Conservation (phyloP, 1,139 yeast species). For the Geotrichum cucujoidarum region DNA sequence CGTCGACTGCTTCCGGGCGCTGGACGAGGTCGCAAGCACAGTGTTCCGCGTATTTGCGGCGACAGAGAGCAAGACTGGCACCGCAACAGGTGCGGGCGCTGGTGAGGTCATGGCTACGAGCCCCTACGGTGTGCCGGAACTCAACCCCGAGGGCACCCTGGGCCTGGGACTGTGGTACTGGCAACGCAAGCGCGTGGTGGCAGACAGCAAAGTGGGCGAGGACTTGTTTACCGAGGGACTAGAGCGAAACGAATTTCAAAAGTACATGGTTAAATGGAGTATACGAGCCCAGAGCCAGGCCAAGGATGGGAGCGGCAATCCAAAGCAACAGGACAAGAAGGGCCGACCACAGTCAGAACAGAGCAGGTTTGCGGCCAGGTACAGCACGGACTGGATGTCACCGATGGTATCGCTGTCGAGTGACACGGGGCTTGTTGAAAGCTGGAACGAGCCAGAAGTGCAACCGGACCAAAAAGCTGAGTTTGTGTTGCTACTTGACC, state of each 20-base stretch:
- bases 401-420: conserved; percentile 14
- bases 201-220: neutral
- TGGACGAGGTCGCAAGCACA: conserved; percentile 34
- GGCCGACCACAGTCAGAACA: conserved; percentile 3
- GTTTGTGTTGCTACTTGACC: conserved; percentile 32
- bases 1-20: conserved; percentile 34
- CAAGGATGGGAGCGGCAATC: conserved; percentile 1
- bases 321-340: neutral
- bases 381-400: conserved; percentile 30
- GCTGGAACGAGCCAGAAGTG: conserved; percentile 29
- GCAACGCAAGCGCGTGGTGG: conserved; percentile 20
- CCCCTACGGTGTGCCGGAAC: conserved; percentile 31
- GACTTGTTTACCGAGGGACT: conserved; percentile 1
- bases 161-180: conserved; percentile 36
- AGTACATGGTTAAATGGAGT: conserved; percentile 17
- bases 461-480: conserved; percentile 31
- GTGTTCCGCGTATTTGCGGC: conserved; percentile 26
- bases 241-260: conserved; percentile 8
- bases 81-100: conserved; percentile 1
- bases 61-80: neutral
- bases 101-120: conserved; percentile 4
- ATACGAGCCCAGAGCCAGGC: conserved; percentile 14
- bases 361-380: conserved; percentile 25
- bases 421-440: conserved; percentile 21
- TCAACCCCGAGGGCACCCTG: conserved; percentile 31